Base-by-base conservation (phyloP, 257 asterid species). In the Mentha longifolia region DNA sequence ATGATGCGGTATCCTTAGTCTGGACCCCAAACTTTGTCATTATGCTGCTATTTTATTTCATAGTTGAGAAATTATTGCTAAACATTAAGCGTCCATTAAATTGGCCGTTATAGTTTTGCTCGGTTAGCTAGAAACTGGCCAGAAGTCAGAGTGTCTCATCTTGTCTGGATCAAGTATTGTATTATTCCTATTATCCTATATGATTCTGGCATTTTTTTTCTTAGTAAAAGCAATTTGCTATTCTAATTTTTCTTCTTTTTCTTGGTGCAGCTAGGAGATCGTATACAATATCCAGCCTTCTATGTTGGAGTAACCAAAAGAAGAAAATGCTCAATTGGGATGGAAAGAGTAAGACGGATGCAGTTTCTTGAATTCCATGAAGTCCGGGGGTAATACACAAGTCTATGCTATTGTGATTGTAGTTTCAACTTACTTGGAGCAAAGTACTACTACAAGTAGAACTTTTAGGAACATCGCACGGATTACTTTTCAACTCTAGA, bases 351-450 rank as follows among this genome's bases (percentile, higher is more conserved):
- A 62, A 81, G 85, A 61, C 76, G 88, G 84, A 65, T 85, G 83
- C 88, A 84, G 35, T 82, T 86, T 74, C 84, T 76, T 70, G 97
- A 90, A 80, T 90, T 90, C 77, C 98, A 93, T 74, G 90, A 86
- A 64, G 89, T 88, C 74, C 25, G 42, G 30, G 86, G 92, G 98
- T 93, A 85, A 90, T 75, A 16, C 72, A 31, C 64, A 11, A 66
- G 51, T 31, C 67, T 59, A 15, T 70, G 67, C 35, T 70, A 66
- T 62, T 61, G 50, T n/a, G 9, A 30, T 74, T 52, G 49, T 61
- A 51, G 59, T 13, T 56, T 54, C 50, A 31, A 45, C 46, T 65
- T 58, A 28, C 70, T 22, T 51, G 49, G 57, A 67, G 69, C 35
- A 13, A 63, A 55, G 31, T 47, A 55, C 39, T 47, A 55, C 39